These are phyloP conservation scores for Camillea tinctor DNA, from an alignment of 2,329 filamentous ascomycete species.

Conservation along the genomic window DNA sequence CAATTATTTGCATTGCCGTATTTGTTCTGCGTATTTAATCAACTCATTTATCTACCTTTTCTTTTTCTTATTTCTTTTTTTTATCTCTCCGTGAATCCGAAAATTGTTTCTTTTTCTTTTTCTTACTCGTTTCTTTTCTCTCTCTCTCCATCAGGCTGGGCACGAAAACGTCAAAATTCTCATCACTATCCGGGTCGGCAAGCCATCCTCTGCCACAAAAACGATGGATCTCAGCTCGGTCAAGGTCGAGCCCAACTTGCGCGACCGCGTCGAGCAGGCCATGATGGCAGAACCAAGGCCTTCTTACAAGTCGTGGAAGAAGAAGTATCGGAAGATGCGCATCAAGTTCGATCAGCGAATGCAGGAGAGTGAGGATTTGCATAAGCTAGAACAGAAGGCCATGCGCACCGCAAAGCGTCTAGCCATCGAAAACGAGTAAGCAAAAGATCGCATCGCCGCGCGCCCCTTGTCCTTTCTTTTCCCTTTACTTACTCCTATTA, in stretches of 20 bases:
- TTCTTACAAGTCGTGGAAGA: slow-evolving; percentile 72
- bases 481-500: slow-evolving; percentile 8
- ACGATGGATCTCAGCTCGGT: slow-evolving; percentile 28
- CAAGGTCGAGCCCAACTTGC: slow-evolving; percentile 29
- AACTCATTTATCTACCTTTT: not conserved
- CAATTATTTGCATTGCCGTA: not conserved
- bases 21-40: not conserved
- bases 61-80: not conserved
- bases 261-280: slow-evolving; percentile 36
- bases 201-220: not conserved
- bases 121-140: too few relatives aligned
- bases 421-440: slow-evolving; percentile 89
- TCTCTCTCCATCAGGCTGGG: not conserved
- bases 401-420: slow-evolving; percentile 78
- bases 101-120: slow-evolving; percentile 3
- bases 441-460: slow-evolving; percentile 11
- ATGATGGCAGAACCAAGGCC: slow-evolving; percentile 44
- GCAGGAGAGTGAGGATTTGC: slow-evolving; percentile 78
- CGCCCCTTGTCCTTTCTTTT: slow-evolving; percentile 15
- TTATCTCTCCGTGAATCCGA: not conserved
- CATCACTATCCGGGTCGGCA: not conserved
- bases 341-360: slow-evolving; percentile 74
- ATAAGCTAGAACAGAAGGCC: slow-evolving; percentile 77
- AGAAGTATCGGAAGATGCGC: slow-evolving; percentile 94
- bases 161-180: not conserved